Base-by-base conservation (phyloP, 257 asterid species). In the Solanum bulbocastanum region DNA sequence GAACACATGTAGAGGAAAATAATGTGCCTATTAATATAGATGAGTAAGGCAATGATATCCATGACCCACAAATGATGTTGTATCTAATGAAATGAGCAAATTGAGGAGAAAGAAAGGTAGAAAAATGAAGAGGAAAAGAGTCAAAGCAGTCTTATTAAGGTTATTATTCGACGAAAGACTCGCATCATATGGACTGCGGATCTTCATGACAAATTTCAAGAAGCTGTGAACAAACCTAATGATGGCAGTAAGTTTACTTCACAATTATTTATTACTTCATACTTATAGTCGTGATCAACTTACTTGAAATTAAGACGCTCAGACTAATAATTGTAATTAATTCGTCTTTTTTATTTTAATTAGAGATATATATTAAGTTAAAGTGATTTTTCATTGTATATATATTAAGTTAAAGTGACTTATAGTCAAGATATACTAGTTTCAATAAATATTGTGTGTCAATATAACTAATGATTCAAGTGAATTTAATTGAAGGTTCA, bases 221-320 rank as follows among this genome's bases (percentile, higher is more conserved):
- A 68, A 14, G 90, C 69, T 40, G 88, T 79, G 3, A 4, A 23
- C 8, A 46, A 88, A 37, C 92, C 87, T 35, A 89, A 90, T 39
- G 92, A 90, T 68, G 91, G 92, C 81, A 87, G 92, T 90, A 88
- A 7, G 91, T 36, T 71, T 8, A 71, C 40, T 71, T 71, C 40
- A 71, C 23, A 69, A 60, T 22, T 58, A 58, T 7, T 10, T 58
- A 20, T 58, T n/a, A 58, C 25, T 58, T 58, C 2, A 22, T 58
- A 22, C 2, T 25, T 65, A 25, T 65, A 65, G 42, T 39, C 3
- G 42, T 39, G 42, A 11, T 39, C 10, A 39, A 8, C 11, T 39
- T 39, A 39, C 42, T 39, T 39, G 11, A 2, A 10, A 65, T 4
- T 25, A 65, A 65, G 16, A 12, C 8, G 33, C 35, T 0, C 13